Evolutionary conservation across 257 asterid species (phyloP).

Genomic region (Nemophila menziesii): DNA sequence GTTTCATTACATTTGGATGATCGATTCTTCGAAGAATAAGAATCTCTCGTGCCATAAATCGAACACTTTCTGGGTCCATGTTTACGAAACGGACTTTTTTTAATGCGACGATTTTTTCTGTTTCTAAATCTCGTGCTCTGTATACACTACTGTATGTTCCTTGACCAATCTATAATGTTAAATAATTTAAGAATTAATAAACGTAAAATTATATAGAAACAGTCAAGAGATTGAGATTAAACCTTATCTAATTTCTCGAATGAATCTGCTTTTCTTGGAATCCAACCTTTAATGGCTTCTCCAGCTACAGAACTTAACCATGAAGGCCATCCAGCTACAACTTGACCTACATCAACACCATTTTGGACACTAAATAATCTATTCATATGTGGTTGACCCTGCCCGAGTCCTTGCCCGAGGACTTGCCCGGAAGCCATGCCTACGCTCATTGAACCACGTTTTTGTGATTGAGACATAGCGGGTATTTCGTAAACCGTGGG

Average conservation of each 20-base stretch:
- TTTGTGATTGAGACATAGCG: constrained; percentile 18
- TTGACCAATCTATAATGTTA: constrained; percentile 63
- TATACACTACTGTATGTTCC: constrained; percentile 94
- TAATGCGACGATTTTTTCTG: constrained; percentile 65
- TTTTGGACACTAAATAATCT: constrained; percentile 42
- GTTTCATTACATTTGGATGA: constrained; percentile 84
- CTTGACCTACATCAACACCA: constrained; percentile 73
- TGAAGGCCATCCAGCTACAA: constrained; percentile 84
- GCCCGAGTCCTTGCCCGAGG: no score
- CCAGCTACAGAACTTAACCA: constrained; percentile 85
- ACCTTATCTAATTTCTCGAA: constrained; percentile 92
- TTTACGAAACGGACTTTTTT: constrained; percentile 79
- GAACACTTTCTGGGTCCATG: constrained; percentile 95
- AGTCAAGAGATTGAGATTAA: background rate
- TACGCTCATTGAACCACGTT: constrained; percentile 14
- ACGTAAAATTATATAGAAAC: background rate
- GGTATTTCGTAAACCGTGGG: constrained; percentile 32
- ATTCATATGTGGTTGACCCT: constrained; percentile 51
- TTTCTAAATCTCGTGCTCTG: constrained; percentile 85
- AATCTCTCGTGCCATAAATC: constrained; percentile 92
- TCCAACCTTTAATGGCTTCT: constrained; percentile 91
- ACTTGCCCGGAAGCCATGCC: constrained; percentile 19
- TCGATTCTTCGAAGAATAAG: constrained; percentile 75
- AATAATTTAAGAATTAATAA: constrained; percentile 7
- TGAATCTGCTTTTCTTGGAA: constrained; percentile 81